Percentiles rank a stretch among this genome's conserved stretches.
Evolutionary conservation across 179 eudicot genomes (phyloP).

Genomic region (Beta corolliflora): DNA sequence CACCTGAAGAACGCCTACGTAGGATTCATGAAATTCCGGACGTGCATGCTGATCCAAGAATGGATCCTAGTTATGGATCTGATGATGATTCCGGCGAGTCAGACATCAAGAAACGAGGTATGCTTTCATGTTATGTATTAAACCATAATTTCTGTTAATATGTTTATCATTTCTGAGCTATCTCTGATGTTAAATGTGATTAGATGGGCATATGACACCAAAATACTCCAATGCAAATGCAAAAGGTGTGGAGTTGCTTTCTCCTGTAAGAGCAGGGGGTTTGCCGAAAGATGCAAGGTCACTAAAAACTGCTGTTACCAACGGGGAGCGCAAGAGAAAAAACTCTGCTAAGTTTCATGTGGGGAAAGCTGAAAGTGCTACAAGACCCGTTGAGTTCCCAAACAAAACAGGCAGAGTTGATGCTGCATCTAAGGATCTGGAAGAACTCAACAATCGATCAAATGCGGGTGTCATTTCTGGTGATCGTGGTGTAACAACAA

Average conservation of each 20-base stretch:
- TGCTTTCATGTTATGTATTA: slow-evolving; percentile 1
- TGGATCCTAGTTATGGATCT: slow-evolving; percentile 89
- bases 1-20: slow-evolving; percentile 86
- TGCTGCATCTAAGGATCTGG: slow-evolving; percentile 31
- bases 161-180: slow-evolving; percentile 2
- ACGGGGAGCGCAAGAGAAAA: slow-evolving; percentile 36
- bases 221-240: slow-evolving; percentile 34
- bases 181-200: slow-evolving; percentile 25
- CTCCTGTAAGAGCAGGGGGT: slow-evolving; percentile 41
- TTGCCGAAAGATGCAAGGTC: slow-evolving; percentile 28
- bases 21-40: slow-evolving; percentile 82
- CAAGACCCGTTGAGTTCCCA: slow-evolving; percentile 29
- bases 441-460: slow-evolving; percentile 47
- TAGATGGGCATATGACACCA: slow-evolving; percentile 51
- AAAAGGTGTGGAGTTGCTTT: slow-evolving; percentile 37
- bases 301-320: slow-evolving; percentile 27
- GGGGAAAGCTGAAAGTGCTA: slow-evolving; percentile 40
- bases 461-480: slow-evolving; percentile 35
- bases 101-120: slow-evolving; percentile 71
- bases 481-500: slow-evolving; percentile 37
- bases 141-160: background rate
- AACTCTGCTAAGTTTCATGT: slow-evolving; percentile 22
- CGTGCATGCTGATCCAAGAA: slow-evolving; percentile 90
- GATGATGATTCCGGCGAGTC: slow-evolving; percentile 68
- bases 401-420: slow-evolving; percentile 28